Evolutionary conservation across 2,329 filamentous ascomycete species (phyloP), one percentile per base, ranked within the genome.

Genomic region (Dactylellina leptospora): DNA sequence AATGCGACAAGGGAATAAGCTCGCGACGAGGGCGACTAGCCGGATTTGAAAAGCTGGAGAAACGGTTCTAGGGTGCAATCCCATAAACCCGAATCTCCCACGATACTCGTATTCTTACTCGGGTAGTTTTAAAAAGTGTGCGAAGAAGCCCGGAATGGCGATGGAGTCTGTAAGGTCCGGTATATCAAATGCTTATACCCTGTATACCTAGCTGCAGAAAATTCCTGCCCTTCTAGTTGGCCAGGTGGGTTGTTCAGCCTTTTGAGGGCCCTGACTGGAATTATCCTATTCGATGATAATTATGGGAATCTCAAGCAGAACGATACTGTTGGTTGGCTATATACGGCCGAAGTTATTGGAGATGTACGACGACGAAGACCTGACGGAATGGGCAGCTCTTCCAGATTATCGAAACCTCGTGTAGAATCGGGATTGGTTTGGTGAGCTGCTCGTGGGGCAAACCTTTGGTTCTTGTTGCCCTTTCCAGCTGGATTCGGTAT

Each of bases 261-360:
- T 68, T 58, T 63, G 45, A 44, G 47, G 44, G 59, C 53, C 25
- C 45, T 63, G 45, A 64, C 68, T 45, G 68, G 54, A 72, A 72
- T 72, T 72, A 72, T 72, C 68, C 68, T 72, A 72, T 72, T 72
- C 59, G 68, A 72, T 38, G 53, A 51, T 48, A 60, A 54, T 50
- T 62, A 62, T 62, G 64, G 61, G 51, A 33, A 56, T 58, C 61
- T 66, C 61, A 59, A 51, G 18, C 18, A n/a, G 55, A 53, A 44
- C 62, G 40, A 58, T 59, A 59, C 36, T n/a, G 62, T 68, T 68
- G 62, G 68, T 51, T 64, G 66, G 58, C 56, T 63, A 71, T 59
- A 56, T 63, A 63, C 66, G 66, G 66, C 40, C 53, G 36, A 58
- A 44, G 27, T 40, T 53, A 40, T 51, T 48, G 42, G 42, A 51